Base-by-base conservation (phyloP, 2,329 filamentous ascomycete genomes). In the Xylariomycetidae sp. region DNA sequence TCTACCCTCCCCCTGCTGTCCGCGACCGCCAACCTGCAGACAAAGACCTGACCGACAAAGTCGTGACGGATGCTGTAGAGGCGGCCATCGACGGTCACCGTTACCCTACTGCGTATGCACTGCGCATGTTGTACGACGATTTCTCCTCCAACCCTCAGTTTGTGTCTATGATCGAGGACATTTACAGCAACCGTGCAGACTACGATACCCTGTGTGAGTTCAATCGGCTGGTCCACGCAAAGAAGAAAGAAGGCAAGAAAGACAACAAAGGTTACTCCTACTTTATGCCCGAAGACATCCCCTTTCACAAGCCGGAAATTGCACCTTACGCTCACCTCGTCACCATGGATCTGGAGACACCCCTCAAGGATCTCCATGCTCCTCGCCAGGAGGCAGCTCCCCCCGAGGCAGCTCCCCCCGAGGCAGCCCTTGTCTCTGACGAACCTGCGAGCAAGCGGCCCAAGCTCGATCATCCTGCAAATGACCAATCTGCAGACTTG, bases 101-200 rank as follows among this genome's bases (percentile, higher is more conserved):
- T 38, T 79, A 75, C 51, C 72, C 74, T 34, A 80, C 76, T 7
- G 77, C 76, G 2, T 80, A 69, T 61, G 75, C 76, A 25, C 61
- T 81, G 38, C 66, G 74, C 33, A 69, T 65, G 10, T 61, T 79
- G 39, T 80, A 76, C 53, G 74, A 80, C 43, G 73, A 79, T 49
- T 67, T 70, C 39, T 63, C 63, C 27, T 53, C 59, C 24, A 65
- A 78, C 43, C 56, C 64, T 12, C 58, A 59, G 22, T 76, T 79
- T 47, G 60, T 79, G 37, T 57, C 63, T 40, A 69, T 79, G 63
- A 58, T 80, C 28, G 70, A 76, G 53, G 67, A 72, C 39, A 64
- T 80, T 27, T 78, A 70, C 52, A 61, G 64, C 43, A 72, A 77
- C 48, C 72, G 66, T 13, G 74, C 75, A n/a, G 68, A 71, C 42